Base-by-base conservation (phyloP, 768 basidiomycete species). In the Nidularia pulvinata region DNA sequence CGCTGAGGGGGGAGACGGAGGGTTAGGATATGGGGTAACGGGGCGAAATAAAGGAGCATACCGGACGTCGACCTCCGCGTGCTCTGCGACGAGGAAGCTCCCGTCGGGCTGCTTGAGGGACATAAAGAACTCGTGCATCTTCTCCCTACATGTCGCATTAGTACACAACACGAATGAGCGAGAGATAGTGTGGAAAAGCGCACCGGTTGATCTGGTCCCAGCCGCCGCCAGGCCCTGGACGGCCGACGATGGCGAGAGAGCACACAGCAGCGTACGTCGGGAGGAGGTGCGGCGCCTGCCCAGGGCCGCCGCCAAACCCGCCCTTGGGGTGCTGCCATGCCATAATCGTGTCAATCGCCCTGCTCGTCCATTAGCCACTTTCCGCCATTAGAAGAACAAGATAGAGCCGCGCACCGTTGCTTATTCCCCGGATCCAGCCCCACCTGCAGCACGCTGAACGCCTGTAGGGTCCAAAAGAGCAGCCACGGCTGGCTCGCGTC, bases 401-500 rank as follows among this genome's bases (percentile, higher is more conserved):
- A 45, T n/a, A 9, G 46, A 35, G 10, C 7, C 3, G 66, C 78
- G 52, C 59, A 93, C 93, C 83, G 76, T 58, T 91, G 84, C 66
- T 86, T 90, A 61, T 83, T 93, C 16, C 72, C 78, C 1, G 86
- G 85, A 75, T 95, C 94, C 48, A 96, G 61, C 1, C 75, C 86
- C 6, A 92, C 86, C 48, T 93, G 91, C 44, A 96, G 65, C 2
- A 85, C 65, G 60, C 89, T 88, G 61, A 97, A 89, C 11, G 87
- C 78, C 61, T 99, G 95, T 7, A 95, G 65, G 0, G 86, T 87
- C 95, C 97, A 98, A 71, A 91, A 98, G 55, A 98, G 66, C 32
- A 98, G 73, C 97, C 97, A 98, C 0, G 97, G 91, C 61, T 96
- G 88, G 59, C 92, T 95, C 0, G 96, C 95, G 65, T 98, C 97